Base-by-base conservation (phyloP, 208 protist genomes). In the Spongospora subterranea region DNA sequence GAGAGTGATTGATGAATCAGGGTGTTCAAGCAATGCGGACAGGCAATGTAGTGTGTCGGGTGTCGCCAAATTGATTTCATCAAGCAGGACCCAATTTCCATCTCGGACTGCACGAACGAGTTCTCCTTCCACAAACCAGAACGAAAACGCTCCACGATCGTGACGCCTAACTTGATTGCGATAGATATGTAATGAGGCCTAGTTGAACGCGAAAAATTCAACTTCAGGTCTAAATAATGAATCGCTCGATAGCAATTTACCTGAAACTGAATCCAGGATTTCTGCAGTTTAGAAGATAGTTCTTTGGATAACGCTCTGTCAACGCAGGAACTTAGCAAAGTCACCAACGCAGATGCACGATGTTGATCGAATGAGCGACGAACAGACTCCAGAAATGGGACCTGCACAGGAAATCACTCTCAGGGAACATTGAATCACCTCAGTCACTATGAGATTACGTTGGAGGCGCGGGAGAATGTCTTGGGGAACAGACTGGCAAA, bases 21-120 rank as follows among this genome's bases (percentile, higher is more conserved):
- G 11, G 13, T 6, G 46, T 53, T 95, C 93, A 0, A 95, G 45
- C 24, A 96, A 41, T 17, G 66, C 53, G 0, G 66, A 50, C 0
- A 96, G 38, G 0, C 77, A 45, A 92, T 99, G 97, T 0, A 99
- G 94, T 24, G 98, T 98, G 91, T 99, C 98, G 0, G 96, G 96
- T 0, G 97, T 95, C 0, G 99, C 99, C 77, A 99, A 95, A 95
- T 99, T 99, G 76, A 99, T 96, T 95, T 99, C 99, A 93, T 99
- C 99, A 0, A 99, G 95, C 11, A 99, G 94, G 90, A 99, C 95
- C 98, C 99, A 99, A 71, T 99, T 92, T 0, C 99, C 99, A 89
- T 98, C 95, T 0, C 95, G 94, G 91, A 99, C 95, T 32, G 98
- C 98, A 88, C 96, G 96, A 0, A 99, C 96, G 13, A 99, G 95